Conservation (phyloP, 1,284 basidiomycete genomes). For the Tylopilus orsonianus region DNA sequence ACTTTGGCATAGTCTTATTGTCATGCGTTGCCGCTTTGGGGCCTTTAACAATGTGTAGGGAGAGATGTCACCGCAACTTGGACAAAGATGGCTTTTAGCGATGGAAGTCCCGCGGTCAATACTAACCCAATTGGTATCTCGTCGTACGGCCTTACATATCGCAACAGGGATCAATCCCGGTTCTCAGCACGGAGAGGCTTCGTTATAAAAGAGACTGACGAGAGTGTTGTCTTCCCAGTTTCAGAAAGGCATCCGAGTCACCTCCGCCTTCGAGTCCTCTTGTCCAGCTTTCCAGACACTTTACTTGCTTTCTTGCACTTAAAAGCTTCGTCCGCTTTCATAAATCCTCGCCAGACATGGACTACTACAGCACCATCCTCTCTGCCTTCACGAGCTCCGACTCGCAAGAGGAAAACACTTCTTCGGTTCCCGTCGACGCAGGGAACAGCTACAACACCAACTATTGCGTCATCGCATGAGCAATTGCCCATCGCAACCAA, state of each 20-base stretch:
- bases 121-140: neutral
- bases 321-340: neutral
- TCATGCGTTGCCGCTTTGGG: slow-evolving; percentile 10
- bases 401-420: neutral
- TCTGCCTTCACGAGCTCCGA: slow-evolving; percentile 16
- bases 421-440: slow-evolving; percentile 17
- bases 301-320: neutral
- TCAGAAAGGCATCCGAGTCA: neutral
- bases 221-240: slow-evolving; percentile 1
- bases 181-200: slow-evolving; percentile 3
- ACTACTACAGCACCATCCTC: slow-evolving; percentile 19
- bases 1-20: slow-evolving; percentile 19
- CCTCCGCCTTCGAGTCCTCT: neutral
- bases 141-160: slow-evolving; percentile 3
- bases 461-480: slow-evolving; percentile 26
- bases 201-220: slow-evolving; percentile 20
- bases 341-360: slow-evolving; percentile 20
- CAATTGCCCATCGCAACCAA: neutral
- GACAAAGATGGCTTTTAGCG: neutral
- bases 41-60: neutral
- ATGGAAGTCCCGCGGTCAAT: neutral
- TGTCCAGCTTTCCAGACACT: neutral
- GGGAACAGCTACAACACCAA: slow-evolving; percentile 1
- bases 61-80: neutral
- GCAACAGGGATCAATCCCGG: neutral